Evolutionary conservation across 305 asterid species (phyloP).

Genomic region (Solanum hybrid): DNA sequence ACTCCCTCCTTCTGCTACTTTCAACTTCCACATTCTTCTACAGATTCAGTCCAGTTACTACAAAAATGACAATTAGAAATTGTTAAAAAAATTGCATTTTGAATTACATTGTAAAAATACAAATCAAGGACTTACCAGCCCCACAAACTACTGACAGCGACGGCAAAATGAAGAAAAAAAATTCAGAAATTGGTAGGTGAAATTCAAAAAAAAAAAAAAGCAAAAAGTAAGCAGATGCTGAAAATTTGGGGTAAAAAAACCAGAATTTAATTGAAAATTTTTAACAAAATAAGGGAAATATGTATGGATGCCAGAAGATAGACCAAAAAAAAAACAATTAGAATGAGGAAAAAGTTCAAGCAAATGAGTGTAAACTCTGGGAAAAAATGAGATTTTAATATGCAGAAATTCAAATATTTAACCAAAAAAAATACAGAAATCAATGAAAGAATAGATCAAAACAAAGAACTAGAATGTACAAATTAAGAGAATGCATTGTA

Average conservation of each 20-base stretch:
- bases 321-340: background rate
- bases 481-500: background rate
- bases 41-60: background rate
- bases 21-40: conserved; percentile 76
- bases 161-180: background rate
- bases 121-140: background rate
- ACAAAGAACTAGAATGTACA: background rate
- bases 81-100: background rate
- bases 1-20: conserved; percentile 50
- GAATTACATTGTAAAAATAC: background rate
- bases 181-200: background rate
- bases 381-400: background rate
- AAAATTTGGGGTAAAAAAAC: background rate
- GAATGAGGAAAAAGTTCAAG: background rate
- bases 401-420: background rate
- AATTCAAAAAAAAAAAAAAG: background rate
- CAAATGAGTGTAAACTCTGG: background rate
- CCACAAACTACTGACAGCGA: background rate
- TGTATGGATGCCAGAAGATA: background rate
- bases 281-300: background rate
- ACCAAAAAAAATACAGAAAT: background rate
- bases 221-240: background rate
- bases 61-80: background rate
- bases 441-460: background rate
- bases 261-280: background rate